These are phyloP conservation scores for Pseudocercospora musae DNA, from an alignment of 2,329 filamentous ascomycete genomes.

Conservation along the genomic window DNA sequence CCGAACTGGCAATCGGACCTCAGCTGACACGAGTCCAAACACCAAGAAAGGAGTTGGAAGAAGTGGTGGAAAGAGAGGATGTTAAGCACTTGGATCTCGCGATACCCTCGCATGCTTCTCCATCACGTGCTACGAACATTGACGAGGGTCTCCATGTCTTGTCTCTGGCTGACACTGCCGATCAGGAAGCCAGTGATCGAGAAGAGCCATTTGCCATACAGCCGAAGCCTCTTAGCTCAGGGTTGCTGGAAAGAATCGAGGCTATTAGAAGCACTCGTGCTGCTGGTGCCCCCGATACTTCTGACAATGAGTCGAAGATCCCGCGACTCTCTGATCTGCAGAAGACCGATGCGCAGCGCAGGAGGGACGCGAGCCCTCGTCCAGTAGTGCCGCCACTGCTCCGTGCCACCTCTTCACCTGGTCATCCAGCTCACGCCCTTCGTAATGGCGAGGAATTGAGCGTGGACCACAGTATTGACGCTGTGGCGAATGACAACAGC, in stretches of 20 bases:
- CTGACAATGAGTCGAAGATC: slow-evolving; percentile 33
- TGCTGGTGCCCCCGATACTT: slow-evolving; percentile 21
- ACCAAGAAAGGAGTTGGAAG: slow-evolving; percentile 32
- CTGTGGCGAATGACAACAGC: slow-evolving; percentile 17
- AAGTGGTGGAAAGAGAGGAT: slow-evolving; percentile 48
- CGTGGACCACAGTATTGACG: slow-evolving; percentile 22
- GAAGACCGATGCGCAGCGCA: slow-evolving; percentile 32
- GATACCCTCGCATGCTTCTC: slow-evolving; percentile 37
- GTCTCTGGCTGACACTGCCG: slow-evolving; percentile 16
- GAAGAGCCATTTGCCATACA: slow-evolving; percentile 32
- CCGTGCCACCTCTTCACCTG: slow-evolving; percentile 52
- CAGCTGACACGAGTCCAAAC: slow-evolving; percentile 26
- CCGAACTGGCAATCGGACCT: slow-evolving; percentile 12
- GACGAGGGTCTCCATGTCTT: background rate
- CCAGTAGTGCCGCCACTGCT: slow-evolving; percentile 47
- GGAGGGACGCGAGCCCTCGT: slow-evolving; percentile 36
- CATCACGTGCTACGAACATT: background rate
- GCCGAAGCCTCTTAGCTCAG: slow-evolving; percentile 36
- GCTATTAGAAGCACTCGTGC: slow-evolving; percentile 35
- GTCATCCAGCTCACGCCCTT: slow-evolving; percentile 28
- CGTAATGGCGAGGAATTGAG: slow-evolving; percentile 23
- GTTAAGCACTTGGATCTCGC: slow-evolving; percentile 62
- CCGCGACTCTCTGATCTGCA: slow-evolving; percentile 33
- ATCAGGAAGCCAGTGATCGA: slow-evolving; percentile 20
- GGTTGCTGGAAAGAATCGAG: slow-evolving; percentile 38